Evolutionary conservation across 140 eudicot genomes (phyloP), one percentile per base, ranked within the genome.

Genomic region (Senecio squalidus): DNA sequence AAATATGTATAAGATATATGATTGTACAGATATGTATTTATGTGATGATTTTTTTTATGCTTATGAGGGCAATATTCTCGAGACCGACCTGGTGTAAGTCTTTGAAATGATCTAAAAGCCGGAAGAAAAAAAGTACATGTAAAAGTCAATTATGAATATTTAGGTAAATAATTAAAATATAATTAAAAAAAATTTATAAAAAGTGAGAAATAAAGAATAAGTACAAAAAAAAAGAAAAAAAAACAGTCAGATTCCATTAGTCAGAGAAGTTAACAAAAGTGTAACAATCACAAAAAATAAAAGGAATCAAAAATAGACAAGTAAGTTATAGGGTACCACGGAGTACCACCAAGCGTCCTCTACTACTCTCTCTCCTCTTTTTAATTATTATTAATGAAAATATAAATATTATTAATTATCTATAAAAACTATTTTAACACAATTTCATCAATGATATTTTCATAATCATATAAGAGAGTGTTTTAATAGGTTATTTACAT

Each of bases 281-380:
- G 68, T 45, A 62, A 70, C 68, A 53, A 43, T 44, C 38, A 56
- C n/a, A 36, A 33, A 8, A 9, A 34, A 34, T 11, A 36, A 36
- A 36, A 36, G 15, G 43, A 23, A 59, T 50, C 58, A 40, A 60
- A 73, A 60, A 41, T 34, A 39, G 66, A 56, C 67, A 72, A 50
- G 25, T 41, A 27, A 54, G 45, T 61, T 65, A 44, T 23, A 33
- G 54, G 63, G 74, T 67, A 67, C 74, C 66, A 67, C 55, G 55
- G 69, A 60, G 30, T 56, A 60, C 60, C 4, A n/a, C n/a, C 24
- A 24, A 68, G 15, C 30, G 53, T 47, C 48, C 53, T 34, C 38
- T 46, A 36, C 52, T 43, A 25, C 15, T 20, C 26, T 26, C 20
- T 49, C 29, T 27, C 21, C 28, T 9, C 20, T 56, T 28, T 9